Conservation (phyloP, 164 flowering plant genomes). For the Tinospora cordifolia region DNA sequence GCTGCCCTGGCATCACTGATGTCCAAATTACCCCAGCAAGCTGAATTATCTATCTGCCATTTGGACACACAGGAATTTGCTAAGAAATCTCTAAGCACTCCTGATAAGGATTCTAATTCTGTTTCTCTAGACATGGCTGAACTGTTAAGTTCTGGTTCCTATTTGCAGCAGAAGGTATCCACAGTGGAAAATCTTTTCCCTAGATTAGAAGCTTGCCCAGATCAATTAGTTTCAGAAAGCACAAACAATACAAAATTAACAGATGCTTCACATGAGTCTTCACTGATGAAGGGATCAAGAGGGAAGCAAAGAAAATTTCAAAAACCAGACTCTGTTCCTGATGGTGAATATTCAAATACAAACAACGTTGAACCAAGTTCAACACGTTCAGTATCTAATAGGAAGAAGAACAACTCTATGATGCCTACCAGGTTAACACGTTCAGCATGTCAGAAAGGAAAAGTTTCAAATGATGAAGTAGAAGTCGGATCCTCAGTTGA, state of each 20-base stretch:
- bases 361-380: slow-evolving; percentile 1
- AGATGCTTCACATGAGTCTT: slow-evolving; percentile 10
- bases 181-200: slow-evolving; percentile 4
- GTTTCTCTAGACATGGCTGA: slow-evolving; percentile 11
- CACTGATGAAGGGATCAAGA: slow-evolving; percentile 10
- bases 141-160: slow-evolving; percentile 10
- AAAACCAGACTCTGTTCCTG: slow-evolving; percentile 2
- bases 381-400: background rate
- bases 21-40: slow-evolving; percentile 20
- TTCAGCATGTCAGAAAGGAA: slow-evolving; percentile 16
- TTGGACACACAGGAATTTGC: slow-evolving; percentile 13
- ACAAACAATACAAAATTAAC: background rate
- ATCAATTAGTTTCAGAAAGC: slow-evolving; percentile 7
- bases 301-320: slow-evolving; percentile 7
- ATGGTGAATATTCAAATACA: slow-evolving; percentile 4
- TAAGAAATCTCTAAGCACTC: slow-evolving; percentile 6
- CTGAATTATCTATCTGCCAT: slow-evolving; percentile 16
- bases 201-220: background rate
- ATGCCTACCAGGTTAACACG: slow-evolving; percentile 13
- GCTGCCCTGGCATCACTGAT: slow-evolving; percentile 40
- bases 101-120: slow-evolving; percentile 1
- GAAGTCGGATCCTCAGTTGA: slow-evolving; percentile 5
- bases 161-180: slow-evolving; percentile 10
- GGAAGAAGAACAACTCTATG: slow-evolving; percentile 4
- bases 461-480: slow-evolving; percentile 1